phyloP scores from a whole-genome alignment of 164 flowering plant species.

The Annona cherimola region DNA sequence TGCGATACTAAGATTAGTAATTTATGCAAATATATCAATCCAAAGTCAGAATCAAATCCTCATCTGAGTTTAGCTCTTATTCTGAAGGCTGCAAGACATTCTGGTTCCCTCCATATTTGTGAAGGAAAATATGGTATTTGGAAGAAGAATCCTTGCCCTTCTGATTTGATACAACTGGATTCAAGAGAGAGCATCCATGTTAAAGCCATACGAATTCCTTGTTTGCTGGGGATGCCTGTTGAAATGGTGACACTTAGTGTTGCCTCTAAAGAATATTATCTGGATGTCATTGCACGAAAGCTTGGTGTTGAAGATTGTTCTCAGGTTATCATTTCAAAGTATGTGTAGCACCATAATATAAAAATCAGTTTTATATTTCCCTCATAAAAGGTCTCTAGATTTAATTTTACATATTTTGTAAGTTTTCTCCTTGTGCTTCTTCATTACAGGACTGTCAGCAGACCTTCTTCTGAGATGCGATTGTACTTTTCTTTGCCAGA shows the following conservation, averaged over 20 bases:
- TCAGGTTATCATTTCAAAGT: conserved; percentile 69
- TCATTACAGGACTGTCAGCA: conserved; percentile 64
- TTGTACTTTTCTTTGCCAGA: conserved; percentile 54
- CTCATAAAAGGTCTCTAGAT: background rate
- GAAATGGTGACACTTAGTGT: conserved; percentile 42
- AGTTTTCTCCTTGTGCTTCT: background rate
- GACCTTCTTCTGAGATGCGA: conserved; percentile 80
- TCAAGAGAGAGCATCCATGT: conserved; percentile 28
- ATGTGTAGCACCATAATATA: conserved; percentile 2
- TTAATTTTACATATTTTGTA: background rate
- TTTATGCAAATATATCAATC: conserved; percentile 64
- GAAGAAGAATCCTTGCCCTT: conserved; percentile 44
- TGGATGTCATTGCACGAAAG: conserved; percentile 75
- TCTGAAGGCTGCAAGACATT: conserved; percentile 44
- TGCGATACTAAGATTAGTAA: conserved; percentile 55
- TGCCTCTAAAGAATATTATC: conserved; percentile 48
- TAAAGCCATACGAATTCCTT: conserved; percentile 55
- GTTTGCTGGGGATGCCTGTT: conserved; percentile 44
- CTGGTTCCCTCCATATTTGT: conserved; percentile 33
- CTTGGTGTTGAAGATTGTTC: conserved; percentile 58
- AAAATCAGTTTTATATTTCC: background rate
- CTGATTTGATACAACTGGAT: conserved; percentile 28
- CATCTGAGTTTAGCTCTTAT: conserved; percentile 39
- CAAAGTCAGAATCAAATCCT: conserved; percentile 55
- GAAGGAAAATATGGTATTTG: conserved; percentile 49